phyloP scores from a whole-genome alignment of 139 green algal species.

The Eudorina sp. region DNA sequence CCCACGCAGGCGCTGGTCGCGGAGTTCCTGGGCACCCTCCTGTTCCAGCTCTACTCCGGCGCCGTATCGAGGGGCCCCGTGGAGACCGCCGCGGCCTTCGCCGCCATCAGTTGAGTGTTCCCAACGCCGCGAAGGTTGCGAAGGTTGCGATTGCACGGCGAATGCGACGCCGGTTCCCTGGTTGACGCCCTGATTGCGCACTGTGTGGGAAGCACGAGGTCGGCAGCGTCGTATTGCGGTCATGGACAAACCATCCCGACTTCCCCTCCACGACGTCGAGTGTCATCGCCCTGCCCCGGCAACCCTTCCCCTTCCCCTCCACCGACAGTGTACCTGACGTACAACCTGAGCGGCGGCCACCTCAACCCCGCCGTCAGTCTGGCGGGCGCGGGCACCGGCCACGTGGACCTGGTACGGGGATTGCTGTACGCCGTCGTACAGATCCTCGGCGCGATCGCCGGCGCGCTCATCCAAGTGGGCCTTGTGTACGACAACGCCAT shows the following conservation, averaged over 20 bases:
- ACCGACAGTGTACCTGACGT: slow-evolving; percentile 43
- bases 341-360: slow-evolving; percentile 57
- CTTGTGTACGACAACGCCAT: slow-evolving; percentile 39
- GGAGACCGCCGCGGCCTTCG: slow-evolving; percentile 46
- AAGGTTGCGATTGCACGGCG: no score
- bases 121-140: no score
- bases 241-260: no score
- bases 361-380: slow-evolving; percentile 65
- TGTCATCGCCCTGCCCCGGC: no score
- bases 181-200: no score
- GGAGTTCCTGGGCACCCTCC: slow-evolving; percentile 52
- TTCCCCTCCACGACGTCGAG: no score
- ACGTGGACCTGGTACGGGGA: slow-evolving; percentile 57
- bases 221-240: no score
- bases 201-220: no score
- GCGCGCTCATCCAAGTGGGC: slow-evolving; percentile 54
- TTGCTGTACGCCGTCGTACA: slow-evolving; percentile 59
- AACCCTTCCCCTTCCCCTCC: no score
- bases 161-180: no score
- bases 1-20: slow-evolving; percentile 31
- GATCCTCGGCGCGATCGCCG: slow-evolving; percentile 56
- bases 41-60: slow-evolving; percentile 58
- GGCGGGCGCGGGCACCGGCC: slow-evolving; percentile 55
- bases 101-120: slow-evolving; percentile 45
- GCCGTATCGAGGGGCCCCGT: slow-evolving; percentile 11